Conservation (phyloP, 371 early-diverging fungal species). For the Saksenaea vasiformis region DNA sequence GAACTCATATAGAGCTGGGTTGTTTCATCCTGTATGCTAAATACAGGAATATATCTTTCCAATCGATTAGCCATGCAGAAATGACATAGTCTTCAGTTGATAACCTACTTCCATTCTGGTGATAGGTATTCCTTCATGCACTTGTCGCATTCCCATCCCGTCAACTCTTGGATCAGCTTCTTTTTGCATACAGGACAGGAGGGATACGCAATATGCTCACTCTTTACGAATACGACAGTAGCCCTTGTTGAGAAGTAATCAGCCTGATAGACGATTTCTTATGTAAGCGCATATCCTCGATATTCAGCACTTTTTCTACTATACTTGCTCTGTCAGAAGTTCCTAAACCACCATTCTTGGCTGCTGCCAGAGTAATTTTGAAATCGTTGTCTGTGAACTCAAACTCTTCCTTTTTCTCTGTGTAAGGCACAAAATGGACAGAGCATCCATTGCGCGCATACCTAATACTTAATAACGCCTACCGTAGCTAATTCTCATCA, state of each 20-base stretch:
- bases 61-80: neutral
- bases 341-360: slow-evolving; percentile 65
- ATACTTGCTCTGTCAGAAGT: slow-evolving; percentile 47
- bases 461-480: slow-evolving; percentile 1
- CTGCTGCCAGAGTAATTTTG: slow-evolving; percentile 61
- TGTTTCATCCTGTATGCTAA: slow-evolving; percentile 69
- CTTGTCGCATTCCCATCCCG: slow-evolving; percentile 84
- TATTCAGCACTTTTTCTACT: neutral
- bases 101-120: slow-evolving; percentile 64
- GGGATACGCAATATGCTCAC: slow-evolving; percentile 71
- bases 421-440: slow-evolving; percentile 30
- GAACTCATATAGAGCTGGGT: slow-evolving; percentile 76
- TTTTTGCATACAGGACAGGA: slow-evolving; percentile 86
- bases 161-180: slow-evolving; percentile 68
- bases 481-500: neutral
- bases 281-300: neutral
- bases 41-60: slow-evolving; percentile 66
- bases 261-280: slow-evolving; percentile 30
- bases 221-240: slow-evolving; percentile 54
- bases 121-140: slow-evolving; percentile 61
- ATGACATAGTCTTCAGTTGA: neutral
- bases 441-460: slow-evolving; percentile 15
- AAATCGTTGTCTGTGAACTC: slow-evolving; percentile 33
- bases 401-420: slow-evolving; percentile 27
- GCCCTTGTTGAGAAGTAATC: slow-evolving; percentile 66